Base-by-base conservation (phyloP, 2,329 filamentous ascomycete genomes). In the Cytospora paraplurivora region DNA sequence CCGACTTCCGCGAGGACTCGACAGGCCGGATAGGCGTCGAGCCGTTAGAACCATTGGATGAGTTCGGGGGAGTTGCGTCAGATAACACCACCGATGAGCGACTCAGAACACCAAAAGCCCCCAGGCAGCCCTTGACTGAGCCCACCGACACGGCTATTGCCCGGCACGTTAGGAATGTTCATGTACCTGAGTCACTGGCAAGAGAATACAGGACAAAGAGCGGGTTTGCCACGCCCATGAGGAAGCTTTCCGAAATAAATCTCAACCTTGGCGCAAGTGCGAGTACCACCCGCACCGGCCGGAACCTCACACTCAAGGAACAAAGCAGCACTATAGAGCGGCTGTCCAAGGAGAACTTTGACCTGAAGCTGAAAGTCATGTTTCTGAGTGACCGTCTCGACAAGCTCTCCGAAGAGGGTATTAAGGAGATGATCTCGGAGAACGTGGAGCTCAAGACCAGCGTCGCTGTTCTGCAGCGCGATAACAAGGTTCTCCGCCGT, bases 371-470 rank as follows among this genome's bases (percentile, higher is more conserved):
- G 76, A 96, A 97, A 74, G 95, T 98, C 68, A 96, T 97, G 82
- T 99, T 97, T 72, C 84, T 99, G 56, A 96, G 94, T 71, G 92
- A 98, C 75, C 90, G 94, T 1, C 80, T 99, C 21, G 93, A 96
- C 76, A 95, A 94, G 73, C 85, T 96, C 50, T 97, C 93, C 1
- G 94, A 98, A 74, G 94, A 98, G 77, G 93, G 93, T 67, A 89
- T 99, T 74, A 96, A 96, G 77, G 94, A 97, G 74, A 96, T 97
- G 89, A 96, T 98, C 70, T 93, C 92, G 52, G 94, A 97, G 76
- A 99, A 97, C 71, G 94, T 98, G 5, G 93, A 97, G 73, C 84
- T 98, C 56, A 95, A 96, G 76, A 97, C 94, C 0, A 92, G 91
- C 66, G 85, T 97, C 52, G 88, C 94, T 4, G 91, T 95, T 41